Base-by-base conservation (phyloP, 2,329 filamentous ascomycete species). In the Cladosporium sphaerospermum region DNA sequence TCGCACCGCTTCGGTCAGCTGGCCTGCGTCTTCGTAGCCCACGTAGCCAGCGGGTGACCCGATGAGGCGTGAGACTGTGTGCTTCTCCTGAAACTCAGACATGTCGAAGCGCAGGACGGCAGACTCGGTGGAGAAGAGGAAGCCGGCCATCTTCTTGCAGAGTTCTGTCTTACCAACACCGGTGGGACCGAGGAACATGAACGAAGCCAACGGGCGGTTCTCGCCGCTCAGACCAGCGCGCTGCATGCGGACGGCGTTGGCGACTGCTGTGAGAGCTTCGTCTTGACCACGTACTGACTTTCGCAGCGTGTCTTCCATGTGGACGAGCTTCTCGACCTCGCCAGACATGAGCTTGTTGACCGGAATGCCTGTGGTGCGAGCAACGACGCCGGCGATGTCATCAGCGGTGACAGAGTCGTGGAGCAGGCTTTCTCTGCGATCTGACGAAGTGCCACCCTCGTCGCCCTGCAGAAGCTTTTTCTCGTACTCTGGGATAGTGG, bases 111-210 rank as follows among this genome's bases (percentile, higher is more conserved):
- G 82, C 33, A 96, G 83, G 23, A 99, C 89, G 2, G 93, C 92
- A 28, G 84, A 83, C 63, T 96, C 89, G 1, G 89, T 96, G 0
- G 88, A 93, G 73, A 97, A 99, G 36, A 99, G 77, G 74, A 96
- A 97, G 54, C 80, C 81, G 1, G 93, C 93, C 62, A 99, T 85
- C 68, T 95, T 92, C 77, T 97, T 97, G 78, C 91, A 96, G 1
- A 97, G 82, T 67, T 97, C 91, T 3, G 93, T 99, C 75, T 97
- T 99, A 54, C 93, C 93, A 14, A 96, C 92, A 66, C 93, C 93
- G 0, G 93, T 97, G 4, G 93, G 93, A 0, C 93, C 93, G 3
- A 97, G 80, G 80, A 97, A 96, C 85, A 97, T 96, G 75, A 97
- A 96, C 0, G 88, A 95, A 0, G 92, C 93, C 5, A 96, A 78